Conservation (phyloP, 495 filamentous ascomycete species). For the Hypoxylon fragiforme region DNA sequence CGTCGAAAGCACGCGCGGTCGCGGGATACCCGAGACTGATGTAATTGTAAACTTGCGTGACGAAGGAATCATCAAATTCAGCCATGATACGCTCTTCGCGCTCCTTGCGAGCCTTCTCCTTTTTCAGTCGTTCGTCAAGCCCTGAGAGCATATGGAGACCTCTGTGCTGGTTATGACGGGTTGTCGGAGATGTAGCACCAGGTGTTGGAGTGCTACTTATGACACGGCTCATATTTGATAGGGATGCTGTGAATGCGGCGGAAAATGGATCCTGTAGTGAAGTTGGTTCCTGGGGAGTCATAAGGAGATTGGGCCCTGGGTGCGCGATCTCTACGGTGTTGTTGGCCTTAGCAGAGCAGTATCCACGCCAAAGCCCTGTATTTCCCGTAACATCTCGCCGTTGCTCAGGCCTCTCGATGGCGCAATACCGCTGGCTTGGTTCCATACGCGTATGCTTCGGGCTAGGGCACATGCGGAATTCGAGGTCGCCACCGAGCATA, state of each 20-base stretch:
- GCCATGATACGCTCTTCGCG: constrained; percentile 57
- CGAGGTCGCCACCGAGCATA: constrained; percentile 78
- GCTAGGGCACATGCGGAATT: constrained; percentile 74
- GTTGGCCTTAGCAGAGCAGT: constrained; percentile 52
- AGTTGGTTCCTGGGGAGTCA: constrained; percentile 40
- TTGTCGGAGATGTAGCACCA: constrained; percentile 22
- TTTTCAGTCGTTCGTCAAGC: constrained; percentile 52
- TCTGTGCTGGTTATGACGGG: constrained; percentile 38
- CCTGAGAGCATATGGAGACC: constrained; percentile 52
- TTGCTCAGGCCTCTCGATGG: constrained; percentile 50
- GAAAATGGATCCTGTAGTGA: constrained; percentile 44
- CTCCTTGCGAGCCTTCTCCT: constrained; percentile 53
- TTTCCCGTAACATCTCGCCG: constrained; percentile 52
- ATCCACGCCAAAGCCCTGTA: constrained; percentile 70
- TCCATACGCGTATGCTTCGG: constrained; percentile 82
- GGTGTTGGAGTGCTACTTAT: constrained; percentile 23
- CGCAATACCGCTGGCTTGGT: constrained; percentile 43
- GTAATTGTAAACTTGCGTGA: constrained; percentile 96
- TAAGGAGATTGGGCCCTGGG: constrained; percentile 42
- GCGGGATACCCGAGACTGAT: constrained; percentile 87
- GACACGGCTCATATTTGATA: constrained; percentile 24
- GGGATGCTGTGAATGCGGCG: constrained; percentile 37
- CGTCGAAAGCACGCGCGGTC: constrained; percentile 77
- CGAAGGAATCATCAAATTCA: constrained; percentile 80
- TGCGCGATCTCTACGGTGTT: constrained; percentile 42